Conservation (phyloP, 2,329 filamentous ascomycete species). For the Aspergillus oerlinghausenensis region DNA sequence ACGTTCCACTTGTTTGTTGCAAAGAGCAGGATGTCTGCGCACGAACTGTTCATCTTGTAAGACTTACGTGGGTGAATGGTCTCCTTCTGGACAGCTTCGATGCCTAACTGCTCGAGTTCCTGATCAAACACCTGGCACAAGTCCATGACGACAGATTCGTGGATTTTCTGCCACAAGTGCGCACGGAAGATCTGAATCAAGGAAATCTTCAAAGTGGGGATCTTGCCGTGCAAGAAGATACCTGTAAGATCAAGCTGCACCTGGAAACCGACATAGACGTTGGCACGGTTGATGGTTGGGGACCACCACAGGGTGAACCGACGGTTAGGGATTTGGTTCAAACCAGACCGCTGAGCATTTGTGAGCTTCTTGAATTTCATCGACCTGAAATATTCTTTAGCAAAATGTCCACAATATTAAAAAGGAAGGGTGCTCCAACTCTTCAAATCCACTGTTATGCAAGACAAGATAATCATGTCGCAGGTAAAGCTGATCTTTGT, state of each 20-base stretch:
- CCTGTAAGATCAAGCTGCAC: slow-evolving; percentile 96
- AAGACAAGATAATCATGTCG: slow-evolving; percentile 47
- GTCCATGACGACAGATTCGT: slow-evolving; percentile 98
- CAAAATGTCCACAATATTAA: too few species aligned
- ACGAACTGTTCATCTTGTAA: slow-evolving; percentile 99
- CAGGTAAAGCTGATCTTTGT: slow-evolving; percentile 49
- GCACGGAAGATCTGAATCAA: slow-evolving; percentile 99
- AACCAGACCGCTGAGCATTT: slow-evolving; percentile 91
- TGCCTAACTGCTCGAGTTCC: slow-evolving; percentile 89
- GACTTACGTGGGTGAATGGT: slow-evolving; percentile 98
- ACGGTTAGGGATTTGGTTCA: slow-evolving; percentile 98
- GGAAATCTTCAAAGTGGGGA: slow-evolving; percentile 95
- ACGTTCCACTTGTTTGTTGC: slow-evolving; percentile 99
- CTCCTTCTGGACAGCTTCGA: slow-evolving; percentile 97
- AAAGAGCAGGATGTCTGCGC: slow-evolving; percentile 93
- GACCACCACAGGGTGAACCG: slow-evolving; percentile 99
- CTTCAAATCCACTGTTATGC: slow-evolving; percentile 51
- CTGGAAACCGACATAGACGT: slow-evolving; percentile 99
- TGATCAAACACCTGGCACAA: slow-evolving; percentile 97
- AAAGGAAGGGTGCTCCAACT: slow-evolving; percentile 6
- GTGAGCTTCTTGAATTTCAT: slow-evolving; percentile 99
- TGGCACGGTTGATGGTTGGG: slow-evolving; percentile 86
- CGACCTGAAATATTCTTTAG: slow-evolving; percentile 12
- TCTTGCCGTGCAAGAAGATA: slow-evolving; percentile 98
- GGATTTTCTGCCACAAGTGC: slow-evolving; percentile 99